A percentile compares a stretch with the other conserved stretches of the same genome.
phyloP scores from a whole-genome alignment of 805 yeast genomes.

The Ogataea sp. region DNA sequence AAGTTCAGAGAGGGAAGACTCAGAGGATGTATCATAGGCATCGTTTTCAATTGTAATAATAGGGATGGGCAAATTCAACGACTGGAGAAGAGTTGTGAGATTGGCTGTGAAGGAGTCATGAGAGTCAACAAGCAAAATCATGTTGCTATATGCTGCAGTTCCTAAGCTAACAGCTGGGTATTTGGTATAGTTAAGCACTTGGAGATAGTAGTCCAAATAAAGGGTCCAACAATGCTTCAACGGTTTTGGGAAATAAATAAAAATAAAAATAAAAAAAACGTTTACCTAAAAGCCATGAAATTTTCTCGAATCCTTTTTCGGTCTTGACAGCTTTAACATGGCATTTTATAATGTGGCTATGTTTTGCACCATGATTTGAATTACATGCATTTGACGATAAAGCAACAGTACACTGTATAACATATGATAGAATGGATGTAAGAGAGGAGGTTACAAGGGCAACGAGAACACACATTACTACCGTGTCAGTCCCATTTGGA shows the following conservation, averaged over 20 bases:
- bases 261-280: too few relatives aligned
- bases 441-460: not conserved
- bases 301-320: too few relatives aligned
- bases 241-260: too few relatives aligned
- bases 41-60: conserved; percentile 40
- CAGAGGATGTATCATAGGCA: conserved; percentile 59
- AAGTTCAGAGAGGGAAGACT: conserved; percentile 31
- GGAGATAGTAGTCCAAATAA: too few relatives aligned
- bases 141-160: not conserved
- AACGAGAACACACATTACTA: conserved; percentile 12
- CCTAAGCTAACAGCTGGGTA: not conserved
- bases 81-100: conserved; percentile 52
- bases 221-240: too few relatives aligned
- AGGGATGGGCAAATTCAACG: too few relatives aligned
- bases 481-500: conserved; percentile 17
- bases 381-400: not conserved
- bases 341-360: too few relatives aligned
- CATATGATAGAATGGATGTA: too few relatives aligned
- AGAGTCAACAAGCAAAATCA: conserved; percentile 73
- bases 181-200: too few relatives aligned
- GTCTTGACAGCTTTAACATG: too few relatives aligned
- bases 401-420: not conserved
- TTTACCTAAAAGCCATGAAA: too few relatives aligned
- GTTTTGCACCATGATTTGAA: not conserved
- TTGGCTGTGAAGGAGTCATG: conserved; percentile 94